Base-by-base conservation (phyloP, 352 stramenopile genomes). In the Pythium insidiosum region DNA sequence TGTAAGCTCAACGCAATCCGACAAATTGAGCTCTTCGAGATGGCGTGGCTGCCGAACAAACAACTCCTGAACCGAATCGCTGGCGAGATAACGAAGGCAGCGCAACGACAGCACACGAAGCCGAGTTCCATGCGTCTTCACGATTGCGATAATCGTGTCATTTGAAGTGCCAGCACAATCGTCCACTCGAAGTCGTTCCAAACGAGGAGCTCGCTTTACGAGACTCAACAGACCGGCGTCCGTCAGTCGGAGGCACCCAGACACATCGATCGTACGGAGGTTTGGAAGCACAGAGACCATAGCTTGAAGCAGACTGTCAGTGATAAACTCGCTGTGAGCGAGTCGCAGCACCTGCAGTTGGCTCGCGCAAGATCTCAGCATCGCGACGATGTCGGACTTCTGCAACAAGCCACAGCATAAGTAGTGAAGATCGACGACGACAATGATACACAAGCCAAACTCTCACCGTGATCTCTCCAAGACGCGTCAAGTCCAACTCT, bases 21-120 rank as follows among this genome's bases (percentile, higher is more conserved):
- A 70, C n/a, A 89, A 6, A 38, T 73, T 82, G 2, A 92, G 47
- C 21, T 81, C 68, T 44, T 81, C 53, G 5, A 92, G 56, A 2
- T 60, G 12, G 39, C 58, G 66, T 21, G 73, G 69, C 10, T 74
- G 54, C 13, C 47, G 62, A 3, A 62, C 47, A 15, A 86, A 73
- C 0, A 89, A 44, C 11, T 73, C 55, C 24, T 76, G 72, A 20
- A 88, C 29, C 5, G 63, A 66, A 5, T 24, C 12, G 35, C 79
- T 54, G 0, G 67, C 60, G 4, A 89, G 38, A 26, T 59, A 59
- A 12, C 13, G 42, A 15, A 80, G 69, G 10, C 48, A 33, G 0
- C 64, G 56, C 16, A 89, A 2, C 0, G 72, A 88, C 0, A 92
- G 22, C 0, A 54, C 40, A 20, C 61, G 65, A 13, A 89, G 44